Evolutionary conservation across 2,329 filamentous ascomycete genomes (phyloP), one percentile per base, ranked within the genome.

Genomic region (Arthrobotrys sinensis): DNA sequence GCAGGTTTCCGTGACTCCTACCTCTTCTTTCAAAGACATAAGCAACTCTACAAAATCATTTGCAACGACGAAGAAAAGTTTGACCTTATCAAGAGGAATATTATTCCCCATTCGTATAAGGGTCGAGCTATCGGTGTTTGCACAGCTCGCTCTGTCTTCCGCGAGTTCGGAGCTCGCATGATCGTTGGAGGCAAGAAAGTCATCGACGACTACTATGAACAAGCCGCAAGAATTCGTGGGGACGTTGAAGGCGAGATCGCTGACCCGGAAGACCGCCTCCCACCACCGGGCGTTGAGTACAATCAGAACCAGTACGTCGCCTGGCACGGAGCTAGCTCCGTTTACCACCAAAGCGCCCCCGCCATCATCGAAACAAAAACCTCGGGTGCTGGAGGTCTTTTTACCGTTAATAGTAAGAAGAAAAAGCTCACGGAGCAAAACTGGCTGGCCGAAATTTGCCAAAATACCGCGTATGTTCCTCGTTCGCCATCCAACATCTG

Each of bases 231-330:
- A 60, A 91, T 91, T 60, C 90, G 93, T 64, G 95, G 94, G 21
- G 91, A 91, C 28, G 88, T 93, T 1, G 95, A 97, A 84, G 96
- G 96, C 80, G 93, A 97, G 83, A 84, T 98, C 24, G 96, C 94
- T 16, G 96, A 98, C 82, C 95, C 95, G 0, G 91, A 94, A 77
- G 96, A 99, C 84, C 88, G 88, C 77, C 88, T 94, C 48, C 89
- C 94, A 28, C 88, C 89, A 7, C 86, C 88, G n/a, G 80, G 81
- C 1, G 92, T 96, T 83, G 88, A 91, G n/a, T 99, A 99, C 87
- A 97, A 99, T 87, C 94, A 95, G 86, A 99, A 99, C 83, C 94
- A 97, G 84, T 99, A 97, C 83, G 96, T 99, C 32, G 96, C 96
- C 32, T 99, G 96, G 96, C 94, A 97, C 84, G 96, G 96, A 62